Base-by-base conservation (phyloP, 2,329 filamentous ascomycete genomes). In the Bipolaris zeicola region DNA sequence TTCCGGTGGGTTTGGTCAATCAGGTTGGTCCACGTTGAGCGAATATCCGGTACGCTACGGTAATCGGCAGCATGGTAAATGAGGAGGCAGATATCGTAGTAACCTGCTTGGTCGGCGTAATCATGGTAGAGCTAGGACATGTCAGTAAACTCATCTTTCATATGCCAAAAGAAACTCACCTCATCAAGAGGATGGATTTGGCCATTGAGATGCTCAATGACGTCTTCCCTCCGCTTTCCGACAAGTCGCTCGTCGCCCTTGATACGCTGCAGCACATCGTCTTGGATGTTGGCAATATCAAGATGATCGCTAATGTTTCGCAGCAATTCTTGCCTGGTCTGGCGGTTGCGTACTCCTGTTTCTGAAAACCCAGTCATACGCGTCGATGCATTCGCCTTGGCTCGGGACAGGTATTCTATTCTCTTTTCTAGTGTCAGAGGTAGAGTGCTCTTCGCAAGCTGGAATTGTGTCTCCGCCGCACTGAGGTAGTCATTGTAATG, bases 31-130 rank as follows among this genome's bases (percentile, higher is more conserved):
- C 95, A 99, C 3, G 92, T 96, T 38, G 88, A 83, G 52, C 85
- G 84, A 67, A 99, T 95, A 61, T 95, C 90, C 39, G 90, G 87
- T 1, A 91, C 83, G 69, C 94, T 96, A 67, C 94, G 89, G 80
- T 96, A 91, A 76, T 98, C 92, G 43, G 94, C 94, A 1, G 89
- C 86, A 75, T 96, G 89, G 80, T 93, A 98, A 69, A 99, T 96
- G 57, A 94, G 83, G 7, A 99, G 85, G 72, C 91, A 96, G 48
- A 99, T 85, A 73, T 98, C 95, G 78, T 92, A 94, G 81, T 99
- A 99, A 47, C 87, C 89, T 2, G 92, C 95, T 69, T 91, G 89
- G 71, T 97, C 93, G 52, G 93, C 92, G 69, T 92, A 99, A 61
- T 87, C 81, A 73, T 98, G 96, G 79, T 92, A 99, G n/a, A 99